These are phyloP conservation scores for Trametes villosa DNA, from an alignment of 768 basidiomycete genomes.

Conservation along the genomic window DNA sequence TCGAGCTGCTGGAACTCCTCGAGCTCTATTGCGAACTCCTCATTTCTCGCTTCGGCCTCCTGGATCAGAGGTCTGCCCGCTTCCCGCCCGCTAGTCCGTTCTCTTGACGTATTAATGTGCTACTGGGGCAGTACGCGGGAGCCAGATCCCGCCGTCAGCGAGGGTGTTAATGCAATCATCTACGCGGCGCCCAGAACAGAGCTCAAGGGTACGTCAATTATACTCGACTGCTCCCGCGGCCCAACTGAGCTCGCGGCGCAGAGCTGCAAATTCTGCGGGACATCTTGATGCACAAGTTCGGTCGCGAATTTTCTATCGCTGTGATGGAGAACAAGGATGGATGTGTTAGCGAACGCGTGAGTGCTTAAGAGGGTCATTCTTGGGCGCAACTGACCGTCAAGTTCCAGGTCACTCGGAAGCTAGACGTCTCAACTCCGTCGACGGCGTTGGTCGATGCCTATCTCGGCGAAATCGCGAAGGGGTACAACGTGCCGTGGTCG, in stretches of 20 bases:
- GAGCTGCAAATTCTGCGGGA: conserved; percentile 92
- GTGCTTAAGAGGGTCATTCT: conserved; percentile 27
- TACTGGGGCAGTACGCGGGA: conserved; percentile 60
- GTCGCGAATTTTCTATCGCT: conserved; percentile 84
- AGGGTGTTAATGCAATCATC: conserved; percentile 88
- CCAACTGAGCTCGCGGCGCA: conserved; percentile 33
- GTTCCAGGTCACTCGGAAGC: conserved; percentile 73
- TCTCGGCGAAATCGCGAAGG: conserved; percentile 86
- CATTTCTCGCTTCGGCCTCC: conserved; percentile 86
- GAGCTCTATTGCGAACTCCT: conserved; percentile 96
- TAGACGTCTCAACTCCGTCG: conserved; percentile 70
- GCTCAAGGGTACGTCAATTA: conserved; percentile 73
- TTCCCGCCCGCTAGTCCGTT: not conserved
- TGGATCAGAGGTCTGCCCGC: conserved; percentile 79
- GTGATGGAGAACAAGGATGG: conserved; percentile 84
- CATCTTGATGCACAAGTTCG: conserved; percentile 94
- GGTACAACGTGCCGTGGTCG: conserved; percentile 77
- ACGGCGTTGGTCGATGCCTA: conserved; percentile 84
- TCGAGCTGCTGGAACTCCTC: conserved; percentile 88
- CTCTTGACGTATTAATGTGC: not conserved
- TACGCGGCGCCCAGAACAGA: conserved; percentile 92
- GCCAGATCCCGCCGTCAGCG: conserved; percentile 84
- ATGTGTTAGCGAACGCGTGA: conserved; percentile 84
- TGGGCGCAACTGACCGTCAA: not conserved
- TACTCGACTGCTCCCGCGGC: not conserved